phyloP scores from a whole-genome alignment of 305 asterid genomes.

The Vinca major region DNA sequence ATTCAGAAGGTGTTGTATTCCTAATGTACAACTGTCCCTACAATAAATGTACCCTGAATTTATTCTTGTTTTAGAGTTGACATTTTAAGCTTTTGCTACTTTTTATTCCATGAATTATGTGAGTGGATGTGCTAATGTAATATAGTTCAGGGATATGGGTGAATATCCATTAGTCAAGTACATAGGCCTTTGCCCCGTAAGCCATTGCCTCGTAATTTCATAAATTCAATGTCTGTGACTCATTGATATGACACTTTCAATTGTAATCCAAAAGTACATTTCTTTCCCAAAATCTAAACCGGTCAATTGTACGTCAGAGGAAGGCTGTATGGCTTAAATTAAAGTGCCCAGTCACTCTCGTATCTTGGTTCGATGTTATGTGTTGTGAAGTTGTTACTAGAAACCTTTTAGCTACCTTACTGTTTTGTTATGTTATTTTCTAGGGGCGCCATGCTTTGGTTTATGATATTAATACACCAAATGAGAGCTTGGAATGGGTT shows the following conservation, averaged over 20 bases:
- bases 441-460: conserved; percentile 87
- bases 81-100: not conserved
- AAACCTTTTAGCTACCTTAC: not conserved
- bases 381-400: not conserved
- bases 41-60: not conserved
- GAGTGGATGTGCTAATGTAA: not conserved
- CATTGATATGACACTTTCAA: not conserved
- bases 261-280: not conserved
- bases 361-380: not conserved
- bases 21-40: not conserved
- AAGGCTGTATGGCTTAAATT: not conserved
- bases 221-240: not conserved
- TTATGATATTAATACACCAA: conserved; percentile 64
- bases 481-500: conserved; percentile 76
- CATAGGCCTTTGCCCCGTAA: not conserved
- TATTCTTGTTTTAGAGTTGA: not conserved
- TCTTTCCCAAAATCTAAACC: too few species aligned
- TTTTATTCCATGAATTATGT: not conserved
- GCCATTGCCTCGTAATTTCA: not conserved
- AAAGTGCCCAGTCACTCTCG: not conserved
- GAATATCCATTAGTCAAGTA: not conserved
- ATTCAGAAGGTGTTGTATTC: not conserved
- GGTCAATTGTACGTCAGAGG: not conserved
- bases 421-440: conserved; percentile 7
- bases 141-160: not conserved